Conservation (phyloP, 768 basidiomycete genomes). For the Russula foetens region DNA sequence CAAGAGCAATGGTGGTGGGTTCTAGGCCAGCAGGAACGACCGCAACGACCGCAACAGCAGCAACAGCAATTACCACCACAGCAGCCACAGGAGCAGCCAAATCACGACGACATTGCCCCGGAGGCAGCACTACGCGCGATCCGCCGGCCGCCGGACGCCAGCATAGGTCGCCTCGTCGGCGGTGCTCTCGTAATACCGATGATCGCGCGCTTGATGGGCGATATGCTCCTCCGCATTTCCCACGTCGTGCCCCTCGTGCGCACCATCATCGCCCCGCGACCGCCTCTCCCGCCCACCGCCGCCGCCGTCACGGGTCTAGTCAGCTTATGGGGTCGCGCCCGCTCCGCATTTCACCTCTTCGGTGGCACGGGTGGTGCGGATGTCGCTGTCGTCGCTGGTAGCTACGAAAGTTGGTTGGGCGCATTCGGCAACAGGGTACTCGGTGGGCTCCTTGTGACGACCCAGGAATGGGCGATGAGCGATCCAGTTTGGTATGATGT, state of each 20-base stretch:
- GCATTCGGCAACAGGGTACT: slow-evolving; percentile 16
- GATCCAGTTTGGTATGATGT: slow-evolving; percentile 66
- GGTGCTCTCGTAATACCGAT: slow-evolving; percentile 63
- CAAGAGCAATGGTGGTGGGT: not conserved
- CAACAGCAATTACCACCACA: too few relatives aligned
- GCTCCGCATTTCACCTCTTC: too few relatives aligned
- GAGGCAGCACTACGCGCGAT: too few relatives aligned
- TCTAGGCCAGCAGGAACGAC: not conserved
- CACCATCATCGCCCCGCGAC: slow-evolving; percentile 24
- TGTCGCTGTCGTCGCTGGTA: too few relatives aligned
- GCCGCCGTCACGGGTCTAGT: not conserved
- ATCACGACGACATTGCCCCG: slow-evolving; percentile 33
- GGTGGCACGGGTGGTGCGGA: too few relatives aligned
- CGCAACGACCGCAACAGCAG: not conserved
- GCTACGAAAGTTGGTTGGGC: too few relatives aligned
- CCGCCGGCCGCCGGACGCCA: too few relatives aligned
- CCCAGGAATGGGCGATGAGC: slow-evolving; percentile 51
- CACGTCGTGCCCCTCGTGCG: slow-evolving; percentile 32
- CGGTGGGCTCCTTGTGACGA: slow-evolving; percentile 38
- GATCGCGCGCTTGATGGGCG: slow-evolving; percentile 59
- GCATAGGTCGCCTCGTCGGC: slow-evolving; percentile 57
- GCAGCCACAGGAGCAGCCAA: not conserved
- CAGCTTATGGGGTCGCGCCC: not conserved
- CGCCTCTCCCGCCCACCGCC: not conserved
- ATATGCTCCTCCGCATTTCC: slow-evolving; percentile 47